Percentiles rank a stretch among this genome's conserved stretches.
Conservation (phyloP, 129 eudicot species). For the Glebionis coronaria region DNA sequence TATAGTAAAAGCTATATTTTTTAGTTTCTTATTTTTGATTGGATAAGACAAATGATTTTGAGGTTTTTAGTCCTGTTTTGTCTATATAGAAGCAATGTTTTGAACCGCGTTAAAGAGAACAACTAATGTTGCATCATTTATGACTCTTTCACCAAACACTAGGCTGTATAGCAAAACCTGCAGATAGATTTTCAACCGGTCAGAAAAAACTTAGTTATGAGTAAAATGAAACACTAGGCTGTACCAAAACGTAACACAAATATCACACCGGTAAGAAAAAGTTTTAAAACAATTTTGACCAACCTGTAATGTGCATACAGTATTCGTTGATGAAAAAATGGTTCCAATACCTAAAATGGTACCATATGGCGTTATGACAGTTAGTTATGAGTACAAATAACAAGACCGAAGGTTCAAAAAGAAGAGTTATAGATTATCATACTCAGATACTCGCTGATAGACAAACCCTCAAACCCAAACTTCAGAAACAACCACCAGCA, state of each 20-base stretch:
- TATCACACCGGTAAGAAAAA: not conserved
- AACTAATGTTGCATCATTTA: too few species aligned
- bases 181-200: not conserved
- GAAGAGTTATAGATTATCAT: conserved; percentile 13
- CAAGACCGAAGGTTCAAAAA: not conserved
- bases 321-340: conserved; percentile 89
- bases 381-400: not conserved
- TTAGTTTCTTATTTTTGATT: not conserved
- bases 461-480: conserved; percentile 53
- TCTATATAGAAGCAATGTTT: too few species aligned
- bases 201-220: too few species aligned
- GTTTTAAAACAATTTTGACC: conserved; percentile 1
- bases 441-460: conserved; percentile 77
- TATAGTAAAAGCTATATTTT: too few species aligned
- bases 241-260: not conserved
- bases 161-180: too few species aligned
- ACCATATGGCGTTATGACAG: conserved; percentile 5
- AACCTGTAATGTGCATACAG: conserved; percentile 96
- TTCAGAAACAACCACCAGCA: conserved; percentile 74
- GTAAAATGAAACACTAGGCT: too few species aligned
- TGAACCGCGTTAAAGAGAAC: too few species aligned
- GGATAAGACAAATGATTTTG: not conserved
- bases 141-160: too few species aligned
- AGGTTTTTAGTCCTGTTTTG: not conserved
- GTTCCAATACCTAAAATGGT: conserved; percentile 69